Evolutionary conservation across 2,329 filamentous ascomycete genomes (phyloP).

Genomic region (Biscogniauxia mediterranea): DNA sequence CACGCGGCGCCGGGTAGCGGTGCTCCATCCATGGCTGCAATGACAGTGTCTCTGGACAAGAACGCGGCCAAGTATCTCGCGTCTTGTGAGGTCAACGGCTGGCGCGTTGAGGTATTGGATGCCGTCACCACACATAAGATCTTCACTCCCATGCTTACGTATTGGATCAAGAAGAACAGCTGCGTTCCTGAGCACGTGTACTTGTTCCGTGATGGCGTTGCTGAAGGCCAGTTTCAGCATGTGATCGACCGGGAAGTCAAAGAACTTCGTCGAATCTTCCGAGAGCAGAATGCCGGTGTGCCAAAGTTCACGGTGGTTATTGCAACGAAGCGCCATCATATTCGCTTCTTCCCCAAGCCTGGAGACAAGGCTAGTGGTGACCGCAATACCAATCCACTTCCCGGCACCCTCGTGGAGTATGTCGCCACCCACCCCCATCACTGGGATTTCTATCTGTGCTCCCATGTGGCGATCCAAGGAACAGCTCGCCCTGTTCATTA

Average conservation of each 20-base stretch:
- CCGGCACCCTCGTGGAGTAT: conserved; percentile 82
- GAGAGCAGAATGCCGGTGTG: conserved; percentile 31
- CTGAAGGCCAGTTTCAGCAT: conserved; percentile 78
- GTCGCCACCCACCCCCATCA: conserved; percentile 91
- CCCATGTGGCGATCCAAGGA: conserved; percentile 78
- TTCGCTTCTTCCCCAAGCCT: conserved; percentile 80
- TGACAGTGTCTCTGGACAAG: conserved; percentile 77
- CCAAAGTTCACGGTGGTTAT: conserved; percentile 83
- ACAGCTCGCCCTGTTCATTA: conserved; percentile 93
- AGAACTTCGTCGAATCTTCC: conserved; percentile 64
- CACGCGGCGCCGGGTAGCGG: conserved; percentile 70
- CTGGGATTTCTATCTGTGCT: conserved; percentile 76
- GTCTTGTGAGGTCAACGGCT: conserved; percentile 78
- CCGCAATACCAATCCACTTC: conserved; percentile 75
- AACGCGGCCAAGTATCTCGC: conserved; percentile 75
- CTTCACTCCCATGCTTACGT: conserved; percentile 60
- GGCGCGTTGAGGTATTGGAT: conserved; percentile 75
- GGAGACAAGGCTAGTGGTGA: conserved; percentile 54
- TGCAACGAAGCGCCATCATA: conserved; percentile 90
- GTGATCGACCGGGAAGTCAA: conserved; percentile 77
- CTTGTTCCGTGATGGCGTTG: conserved; percentile 91
- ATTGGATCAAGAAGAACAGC: conserved; percentile 60
- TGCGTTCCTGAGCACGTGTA: conserved; percentile 73
- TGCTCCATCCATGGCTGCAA: conserved; percentile 76
- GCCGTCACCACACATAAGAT: conserved; percentile 63